Evolutionary conservation across 2,329 filamentous ascomycete genomes (phyloP).

Genomic region (Penicillium sp.): DNA sequence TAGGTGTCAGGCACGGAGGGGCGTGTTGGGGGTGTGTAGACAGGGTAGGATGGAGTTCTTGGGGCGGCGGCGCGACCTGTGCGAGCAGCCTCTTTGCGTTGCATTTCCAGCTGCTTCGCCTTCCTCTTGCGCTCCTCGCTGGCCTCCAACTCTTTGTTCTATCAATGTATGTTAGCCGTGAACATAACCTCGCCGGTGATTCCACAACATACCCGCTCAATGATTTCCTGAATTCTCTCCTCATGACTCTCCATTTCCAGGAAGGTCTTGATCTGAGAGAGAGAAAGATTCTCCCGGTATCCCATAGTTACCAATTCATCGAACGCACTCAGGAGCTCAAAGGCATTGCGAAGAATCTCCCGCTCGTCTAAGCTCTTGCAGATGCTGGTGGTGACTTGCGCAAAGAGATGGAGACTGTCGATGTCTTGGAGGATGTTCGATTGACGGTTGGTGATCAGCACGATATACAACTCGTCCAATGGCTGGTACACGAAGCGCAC

Average conservation of each 20-base stretch:
- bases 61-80: conserved; percentile 65
- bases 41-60: conserved; percentile 78
- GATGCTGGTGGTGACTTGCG: conserved; percentile 92
- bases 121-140: conserved; percentile 98
- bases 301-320: conserved; percentile 95
- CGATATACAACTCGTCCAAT: conserved; percentile 98
- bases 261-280: conserved; percentile 98
- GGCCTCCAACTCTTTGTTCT: conserved; percentile 98
- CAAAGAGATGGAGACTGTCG: conserved; percentile 95
- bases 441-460: conserved; percentile 98
- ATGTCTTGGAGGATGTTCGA: conserved; percentile 99
- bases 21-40: conserved; percentile 77
- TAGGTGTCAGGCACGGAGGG: conserved; percentile 76
- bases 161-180: conserved; percentile 25
- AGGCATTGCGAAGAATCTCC: conserved; percentile 92
- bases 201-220: conserved; percentile 65
- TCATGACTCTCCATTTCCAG: conserved; percentile 99
- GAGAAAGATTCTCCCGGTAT: conserved; percentile 91
- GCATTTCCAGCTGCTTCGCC: conserved; percentile 97
- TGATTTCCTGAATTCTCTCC: conserved; percentile 98
- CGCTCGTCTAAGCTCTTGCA: conserved; percentile 95
- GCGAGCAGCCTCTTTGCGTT: conserved; percentile 91
- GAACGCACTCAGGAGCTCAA: conserved; percentile 92
- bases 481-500: conserved; percentile 99
- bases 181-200: conserved; percentile 21